Evolutionary conservation across 1,139 yeast genomes (phyloP).

Genomic region (Saccharomyces hybrid): DNA sequence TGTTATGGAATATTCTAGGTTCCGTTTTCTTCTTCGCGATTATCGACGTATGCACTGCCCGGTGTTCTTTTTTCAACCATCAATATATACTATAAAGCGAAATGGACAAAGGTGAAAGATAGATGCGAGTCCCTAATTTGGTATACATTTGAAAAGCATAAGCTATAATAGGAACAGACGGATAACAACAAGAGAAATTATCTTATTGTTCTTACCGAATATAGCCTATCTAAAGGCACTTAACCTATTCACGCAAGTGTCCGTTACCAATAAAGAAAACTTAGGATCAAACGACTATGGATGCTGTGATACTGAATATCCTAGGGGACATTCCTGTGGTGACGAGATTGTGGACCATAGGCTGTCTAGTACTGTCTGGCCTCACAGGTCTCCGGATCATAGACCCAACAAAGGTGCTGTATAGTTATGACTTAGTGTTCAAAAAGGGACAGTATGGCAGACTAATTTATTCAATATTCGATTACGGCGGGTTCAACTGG

Average conservation of each 20-base stretch:
- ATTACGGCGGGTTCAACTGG: slow-evolving; percentile 24
- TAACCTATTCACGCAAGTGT: too few species aligned
- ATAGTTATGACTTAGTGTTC: slow-evolving; percentile 28
- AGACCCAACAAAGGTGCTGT: slow-evolving; percentile 19
- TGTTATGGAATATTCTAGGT: neutral
- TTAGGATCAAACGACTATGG: slow-evolving; percentile 15
- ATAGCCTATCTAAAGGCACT: too few species aligned
- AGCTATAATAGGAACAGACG: neutral
- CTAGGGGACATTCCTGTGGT: slow-evolving; percentile 26
- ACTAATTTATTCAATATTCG: slow-evolving; percentile 26
- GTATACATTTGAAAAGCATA: neutral
- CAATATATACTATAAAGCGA: neutral
- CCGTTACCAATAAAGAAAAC: neutral
- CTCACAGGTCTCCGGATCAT: slow-evolving; percentile 20
- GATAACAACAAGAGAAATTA: neutral
- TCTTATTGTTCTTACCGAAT: neutral
- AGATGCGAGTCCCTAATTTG: neutral
- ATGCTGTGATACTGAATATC: slow-evolving; percentile 22
- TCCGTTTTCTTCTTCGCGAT: neutral
- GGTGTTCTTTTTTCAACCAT: neutral
- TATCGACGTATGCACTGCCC: neutral
- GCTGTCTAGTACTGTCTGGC: slow-evolving; percentile 22
- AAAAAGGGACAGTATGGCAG: slow-evolving; percentile 27
- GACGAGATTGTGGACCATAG: slow-evolving; percentile 26
- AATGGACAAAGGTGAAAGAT: too few species aligned